A percentile compares a stretch with the other conserved stretches of the same genome.
Evolutionary conservation across 306 rosid species (phyloP).

Genomic region (Nissolia schottii): DNA sequence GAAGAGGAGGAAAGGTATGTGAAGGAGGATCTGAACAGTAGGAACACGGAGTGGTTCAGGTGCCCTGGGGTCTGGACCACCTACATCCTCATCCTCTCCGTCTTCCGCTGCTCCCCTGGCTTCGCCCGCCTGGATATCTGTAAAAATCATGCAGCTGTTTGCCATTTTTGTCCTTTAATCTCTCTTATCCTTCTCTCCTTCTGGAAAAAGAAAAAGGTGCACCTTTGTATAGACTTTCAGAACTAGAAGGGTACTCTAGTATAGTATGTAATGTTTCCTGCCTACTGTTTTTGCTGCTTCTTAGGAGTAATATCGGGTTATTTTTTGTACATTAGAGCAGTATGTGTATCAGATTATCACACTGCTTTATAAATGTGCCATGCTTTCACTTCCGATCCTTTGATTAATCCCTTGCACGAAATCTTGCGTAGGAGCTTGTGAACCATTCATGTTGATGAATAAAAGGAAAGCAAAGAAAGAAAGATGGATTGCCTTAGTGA

Average conservation of each 20-base stretch:
- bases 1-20: conserved; percentile 59
- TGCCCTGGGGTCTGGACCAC: conserved; percentile 99
- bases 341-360: conserved; percentile 36
- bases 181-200: conserved; percentile 37
- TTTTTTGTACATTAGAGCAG: conserved; percentile 74
- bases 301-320: conserved; percentile 41
- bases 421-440: background rate
- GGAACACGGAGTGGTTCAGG: conserved; percentile 98
- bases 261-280: conserved; percentile 32
- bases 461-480: background rate
- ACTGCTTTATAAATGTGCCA: conserved; percentile 18
- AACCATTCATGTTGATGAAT: background rate
- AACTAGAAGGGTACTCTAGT: conserved; percentile 56
- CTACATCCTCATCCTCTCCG: conserved; percentile 89
- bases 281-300: conserved; percentile 32
- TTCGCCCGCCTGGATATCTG: conserved; percentile 61
- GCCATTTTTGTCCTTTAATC: too few species aligned
- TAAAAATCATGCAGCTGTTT: too few species aligned
- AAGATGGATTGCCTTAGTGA: background rate
- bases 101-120: conserved; percentile 90
- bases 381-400: background rate
- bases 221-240: conserved; percentile 77
- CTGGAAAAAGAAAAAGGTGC: conserved; percentile 36
- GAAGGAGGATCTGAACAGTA: conserved; percentile 96
- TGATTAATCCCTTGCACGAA: background rate